Evolutionary conservation across 345 rosid genomes (phyloP).

Genomic region (Hypericum androsaemum): DNA sequence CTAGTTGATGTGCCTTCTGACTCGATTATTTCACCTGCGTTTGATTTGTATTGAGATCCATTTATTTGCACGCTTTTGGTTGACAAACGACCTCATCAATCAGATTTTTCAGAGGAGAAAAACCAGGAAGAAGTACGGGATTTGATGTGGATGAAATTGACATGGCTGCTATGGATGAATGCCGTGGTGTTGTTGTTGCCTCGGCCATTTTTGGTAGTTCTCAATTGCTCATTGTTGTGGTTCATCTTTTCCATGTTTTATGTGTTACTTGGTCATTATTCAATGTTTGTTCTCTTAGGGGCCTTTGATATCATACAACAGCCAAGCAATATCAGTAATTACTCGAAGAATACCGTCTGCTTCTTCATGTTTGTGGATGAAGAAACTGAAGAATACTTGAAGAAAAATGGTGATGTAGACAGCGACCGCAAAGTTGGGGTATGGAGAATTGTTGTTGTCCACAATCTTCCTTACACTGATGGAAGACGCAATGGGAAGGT

Average conservation of each 20-base stretch:
- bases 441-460: slow-evolving; percentile 87
- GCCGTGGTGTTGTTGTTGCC: slow-evolving; percentile 81
- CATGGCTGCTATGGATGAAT: slow-evolving; percentile 81
- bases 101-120: slow-evolving; percentile 85
- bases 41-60: too few relatives aligned
- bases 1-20: too few relatives aligned
- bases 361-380: slow-evolving; percentile 96
- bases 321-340: slow-evolving; percentile 71
- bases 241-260: too few relatives aligned
- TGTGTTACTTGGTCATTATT: too few relatives aligned
- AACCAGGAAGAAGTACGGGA: slow-evolving; percentile 74
- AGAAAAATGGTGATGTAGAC: slow-evolving; percentile 44
- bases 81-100: background rate
- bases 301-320: slow-evolving; percentile 88
- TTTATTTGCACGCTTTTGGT: too few relatives aligned
- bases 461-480: slow-evolving; percentile 76
- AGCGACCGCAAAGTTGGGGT: slow-evolving; percentile 55
- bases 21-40: too few relatives aligned
- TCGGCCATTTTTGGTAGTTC: slow-evolving; percentile 90
- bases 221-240: background rate
- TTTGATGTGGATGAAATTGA: slow-evolving; percentile 78
- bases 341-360: slow-evolving; percentile 66
- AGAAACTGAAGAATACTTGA: slow-evolving; percentile 77
- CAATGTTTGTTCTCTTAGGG: slow-evolving; percentile 30
- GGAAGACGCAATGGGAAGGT: slow-evolving; percentile 97